These are phyloP conservation scores for Bipolaris sorokiniana DNA, from an alignment of 2,329 filamentous ascomycete species.

Conservation along the genomic window DNA sequence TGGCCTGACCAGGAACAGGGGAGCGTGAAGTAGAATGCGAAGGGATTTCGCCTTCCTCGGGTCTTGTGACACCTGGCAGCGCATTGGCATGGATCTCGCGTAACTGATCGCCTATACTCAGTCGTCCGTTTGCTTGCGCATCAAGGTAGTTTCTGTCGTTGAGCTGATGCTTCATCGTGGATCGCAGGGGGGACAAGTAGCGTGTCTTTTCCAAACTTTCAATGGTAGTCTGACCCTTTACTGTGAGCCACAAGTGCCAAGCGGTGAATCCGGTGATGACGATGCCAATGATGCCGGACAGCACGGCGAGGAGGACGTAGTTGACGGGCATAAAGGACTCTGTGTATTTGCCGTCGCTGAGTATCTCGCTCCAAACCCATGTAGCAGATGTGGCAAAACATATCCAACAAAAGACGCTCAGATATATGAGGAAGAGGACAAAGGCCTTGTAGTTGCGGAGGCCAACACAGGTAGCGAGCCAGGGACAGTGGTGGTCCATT, in stretches of 20 bases:
- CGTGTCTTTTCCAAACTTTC: constrained; percentile 95
- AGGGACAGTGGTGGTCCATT: constrained; percentile 99
- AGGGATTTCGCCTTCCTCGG: constrained; percentile 78
- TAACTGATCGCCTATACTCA: constrained; percentile 68
- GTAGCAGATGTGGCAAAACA: constrained; percentile 75
- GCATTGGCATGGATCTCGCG: constrained; percentile 83
- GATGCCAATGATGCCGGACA: constrained; percentile 88
- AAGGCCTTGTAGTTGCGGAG: constrained; percentile 96
- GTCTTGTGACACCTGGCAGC: constrained; percentile 77
- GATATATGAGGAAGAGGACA: constrained; percentile 88
- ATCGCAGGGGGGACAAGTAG: constrained; percentile 81
- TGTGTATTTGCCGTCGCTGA: constrained; percentile 71
- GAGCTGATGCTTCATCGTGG: constrained; percentile 70
- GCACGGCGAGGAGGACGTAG: constrained; percentile 83
- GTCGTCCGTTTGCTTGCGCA: constrained; percentile 50
- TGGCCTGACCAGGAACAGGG: constrained; percentile 38
- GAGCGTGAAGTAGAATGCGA: constrained; percentile 51
- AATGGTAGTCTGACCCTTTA: constrained; percentile 86
- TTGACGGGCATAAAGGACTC: constrained; percentile 86
- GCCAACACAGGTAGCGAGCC: constrained; percentile 94
- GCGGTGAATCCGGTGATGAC: constrained; percentile 87
- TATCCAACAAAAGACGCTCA: constrained; percentile 82
- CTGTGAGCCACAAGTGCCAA: constrained; percentile 87
- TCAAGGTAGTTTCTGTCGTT: constrained; percentile 53
- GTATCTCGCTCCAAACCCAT: constrained; percentile 87